Base-by-base conservation (phyloP, 2,329 filamentous ascomycete species). In the Fusarium buxicola region DNA sequence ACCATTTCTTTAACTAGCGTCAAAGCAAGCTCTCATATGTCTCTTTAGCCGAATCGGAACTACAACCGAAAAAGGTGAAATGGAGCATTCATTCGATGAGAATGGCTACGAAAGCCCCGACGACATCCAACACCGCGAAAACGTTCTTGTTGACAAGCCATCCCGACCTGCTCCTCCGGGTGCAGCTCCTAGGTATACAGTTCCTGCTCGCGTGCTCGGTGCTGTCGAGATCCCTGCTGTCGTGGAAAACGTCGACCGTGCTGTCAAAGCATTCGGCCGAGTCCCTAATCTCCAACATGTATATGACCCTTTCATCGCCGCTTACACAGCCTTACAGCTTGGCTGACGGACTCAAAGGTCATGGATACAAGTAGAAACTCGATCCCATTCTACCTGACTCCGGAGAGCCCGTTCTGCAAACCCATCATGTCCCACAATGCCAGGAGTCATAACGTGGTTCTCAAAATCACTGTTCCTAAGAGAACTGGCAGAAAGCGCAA, bases 401-500 rank as follows among this genome's bases (percentile, higher is more conserved):
- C 91, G 21, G 86, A 92, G 63, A 92, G 96, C 74, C 89, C 90
- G 3, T 87, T 92, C 70, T 88, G 91, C 69, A 89, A 90, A 67
- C 91, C 92, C 8, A 81, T 97, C 59, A 81, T 90, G 66, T 97
- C 94, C 8, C 88, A 89, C 36, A 91, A 89, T 72, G 86, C 89
- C 28, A 79, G 86, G 16, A 91, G 92, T 9, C 92, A 93, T 72
- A 96, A 97, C 72, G 80, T 98, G 16, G 83, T 98, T 16, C 82
- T 99, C 49, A 94, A 93, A 74, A 84, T 99, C 52, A 93, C 90
- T 0, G 87, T 98, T 1, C 94, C 95, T 0, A 95, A 89, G 75
- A 83, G 92, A 53, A 97, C 93, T 3, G 94, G 94, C 4, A 86
- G 92, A 58, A 96, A 91, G 76, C 86, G 94, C 56, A 97, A 94